phyloP scores from a whole-genome alignment of 1,284 basidiomycete genomes.

The Golubevia pallescens region DNA sequence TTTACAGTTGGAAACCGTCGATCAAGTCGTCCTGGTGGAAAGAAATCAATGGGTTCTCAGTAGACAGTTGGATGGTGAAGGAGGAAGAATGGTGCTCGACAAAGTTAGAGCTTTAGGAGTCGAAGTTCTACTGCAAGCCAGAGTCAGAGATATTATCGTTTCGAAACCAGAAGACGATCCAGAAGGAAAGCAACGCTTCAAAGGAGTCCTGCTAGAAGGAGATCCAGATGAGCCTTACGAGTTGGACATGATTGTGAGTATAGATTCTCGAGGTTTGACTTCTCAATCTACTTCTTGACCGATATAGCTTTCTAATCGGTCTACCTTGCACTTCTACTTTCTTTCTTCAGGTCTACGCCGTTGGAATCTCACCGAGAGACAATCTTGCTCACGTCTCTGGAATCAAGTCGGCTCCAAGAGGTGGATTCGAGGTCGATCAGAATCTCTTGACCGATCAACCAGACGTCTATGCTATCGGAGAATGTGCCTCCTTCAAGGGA shows the following conservation, averaged over 20 bases:
- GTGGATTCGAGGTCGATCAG: conserved; percentile 73
- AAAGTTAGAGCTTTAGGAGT: conserved; percentile 75
- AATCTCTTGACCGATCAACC: conserved; percentile 70
- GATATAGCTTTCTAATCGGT: conserved; percentile 73
- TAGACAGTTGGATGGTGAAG: conserved; percentile 75
- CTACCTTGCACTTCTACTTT: conserved; percentile 57
- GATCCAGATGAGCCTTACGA: conserved; percentile 58
- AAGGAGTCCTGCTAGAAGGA: conserved; percentile 45
- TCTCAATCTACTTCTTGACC: conserved; percentile 67
- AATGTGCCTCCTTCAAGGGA: conserved; percentile 75
- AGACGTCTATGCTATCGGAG: conserved; percentile 77
- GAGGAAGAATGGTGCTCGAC: conserved; percentile 74
- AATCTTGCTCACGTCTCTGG: conserved; percentile 71
- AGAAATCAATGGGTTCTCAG: conserved; percentile 73
- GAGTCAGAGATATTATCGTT: conserved; percentile 67
- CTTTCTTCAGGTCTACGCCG: conserved; percentile 29
- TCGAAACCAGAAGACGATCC: conserved; percentile 8
- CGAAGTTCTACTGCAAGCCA: conserved; percentile 70
- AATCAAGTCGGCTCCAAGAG: conserved; percentile 68
- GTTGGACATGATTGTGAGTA: conserved; percentile 65
- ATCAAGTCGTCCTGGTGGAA: conserved; percentile 70
- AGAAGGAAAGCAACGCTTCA: conserved; percentile 27
- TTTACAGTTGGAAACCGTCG: conserved; percentile 70
- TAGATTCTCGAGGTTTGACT: conserved; percentile 68
- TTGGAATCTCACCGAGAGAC: conserved; percentile 73